Base-by-base conservation (phyloP, 108 stramenopile genomes). In the Aureococcus anophagefferens region DNA sequence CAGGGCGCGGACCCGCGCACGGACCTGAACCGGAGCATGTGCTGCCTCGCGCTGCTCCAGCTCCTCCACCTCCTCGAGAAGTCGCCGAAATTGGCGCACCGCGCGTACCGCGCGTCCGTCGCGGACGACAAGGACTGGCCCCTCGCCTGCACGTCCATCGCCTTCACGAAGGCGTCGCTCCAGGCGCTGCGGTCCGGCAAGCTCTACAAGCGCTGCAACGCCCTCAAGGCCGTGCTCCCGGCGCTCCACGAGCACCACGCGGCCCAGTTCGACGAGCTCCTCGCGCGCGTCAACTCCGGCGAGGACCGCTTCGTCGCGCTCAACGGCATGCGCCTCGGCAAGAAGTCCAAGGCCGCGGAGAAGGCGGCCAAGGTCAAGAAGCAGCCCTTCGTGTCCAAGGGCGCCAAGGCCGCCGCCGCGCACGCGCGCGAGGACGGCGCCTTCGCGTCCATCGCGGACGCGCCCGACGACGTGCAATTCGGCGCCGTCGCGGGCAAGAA, bases 1-100 rank as follows among this genome's bases (percentile, higher is more conserved):
- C 81, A 81, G 59, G 81, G 81, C 33, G n/a, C 18, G 32, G 81
- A 81, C 72, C 81, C 81, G 11, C 74, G 78, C 66, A 81, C 81
- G 21, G 81, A 81, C 59, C 44, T 81, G 35, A 81, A 81, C 46
- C 72, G 81, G 28, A 68, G 72, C 30, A 68, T 73, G 76, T 73
- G 79, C n/a, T 33, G 79, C 29, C 64, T 81, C 18, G 35, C 76
- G 64, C 32, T 81, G 33, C 51, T 80, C 34, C 76, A 76, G 66
- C 35, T 72, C 16, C 74, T 80, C 7, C 34, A 45, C 36, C 68
- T 79, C 4, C 32, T 78, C 62, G 74, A 78, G 64, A 63, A 36
- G 17, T 16, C 5, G 40, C 17, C 7, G 3, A 1, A 11, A 18
- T 11, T 59, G 21, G 21, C 21, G 51, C 21, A 1, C 25, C 21